These are phyloP conservation scores for Fragilaria crotonensis DNA, from an alignment of 108 stramenopile genomes.

Conservation along the genomic window DNA sequence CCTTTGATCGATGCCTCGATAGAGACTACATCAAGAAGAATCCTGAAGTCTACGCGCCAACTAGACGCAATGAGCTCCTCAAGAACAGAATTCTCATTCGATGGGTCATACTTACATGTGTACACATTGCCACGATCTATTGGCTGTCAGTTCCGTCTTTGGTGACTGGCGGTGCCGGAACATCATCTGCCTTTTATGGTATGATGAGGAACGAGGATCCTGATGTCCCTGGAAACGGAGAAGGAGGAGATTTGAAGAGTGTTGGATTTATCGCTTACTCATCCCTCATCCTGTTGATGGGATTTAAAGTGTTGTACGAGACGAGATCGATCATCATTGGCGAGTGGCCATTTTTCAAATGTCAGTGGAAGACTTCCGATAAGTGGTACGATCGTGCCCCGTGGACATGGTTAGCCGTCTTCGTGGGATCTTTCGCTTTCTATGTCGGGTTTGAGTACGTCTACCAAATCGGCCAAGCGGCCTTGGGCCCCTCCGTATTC, in stretches of 20 bases:
- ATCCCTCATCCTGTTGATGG: conserved; percentile 52
- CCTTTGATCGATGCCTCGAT: conserved; percentile 89
- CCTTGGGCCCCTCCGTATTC: conserved; percentile 37
- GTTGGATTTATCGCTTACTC: conserved; percentile 71
- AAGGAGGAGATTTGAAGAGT: conserved; percentile 68
- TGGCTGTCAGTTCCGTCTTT: conserved; percentile 39
- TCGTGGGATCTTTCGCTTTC: conserved; percentile 53
- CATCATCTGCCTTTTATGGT: conserved; percentile 56
- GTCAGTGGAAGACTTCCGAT: conserved; percentile 41
- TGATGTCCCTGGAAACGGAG: conserved; percentile 61
- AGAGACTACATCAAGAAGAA: conserved; percentile 66
- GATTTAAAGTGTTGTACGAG: conserved; percentile 74
- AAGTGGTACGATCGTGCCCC: conserved; percentile 57
- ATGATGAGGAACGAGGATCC: conserved; percentile 43
- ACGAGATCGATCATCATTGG: conserved; percentile 67
- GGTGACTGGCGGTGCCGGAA: conserved; percentile 42
- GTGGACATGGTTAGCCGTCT: conserved; percentile 67
- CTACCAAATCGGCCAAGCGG: conserved; percentile 41
- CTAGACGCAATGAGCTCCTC: conserved; percentile 67
- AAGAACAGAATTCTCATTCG: conserved; percentile 47
- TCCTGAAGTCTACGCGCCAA: conserved; percentile 75
- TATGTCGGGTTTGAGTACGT: conserved; percentile 52
- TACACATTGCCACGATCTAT: conserved; percentile 66
- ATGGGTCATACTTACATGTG: conserved; percentile 57
- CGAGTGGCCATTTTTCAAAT: conserved; percentile 57